Evolutionary conservation across 176 grass and related monocot genomes (phyloP).

Genomic region (Cenchrus purpureus): DNA sequence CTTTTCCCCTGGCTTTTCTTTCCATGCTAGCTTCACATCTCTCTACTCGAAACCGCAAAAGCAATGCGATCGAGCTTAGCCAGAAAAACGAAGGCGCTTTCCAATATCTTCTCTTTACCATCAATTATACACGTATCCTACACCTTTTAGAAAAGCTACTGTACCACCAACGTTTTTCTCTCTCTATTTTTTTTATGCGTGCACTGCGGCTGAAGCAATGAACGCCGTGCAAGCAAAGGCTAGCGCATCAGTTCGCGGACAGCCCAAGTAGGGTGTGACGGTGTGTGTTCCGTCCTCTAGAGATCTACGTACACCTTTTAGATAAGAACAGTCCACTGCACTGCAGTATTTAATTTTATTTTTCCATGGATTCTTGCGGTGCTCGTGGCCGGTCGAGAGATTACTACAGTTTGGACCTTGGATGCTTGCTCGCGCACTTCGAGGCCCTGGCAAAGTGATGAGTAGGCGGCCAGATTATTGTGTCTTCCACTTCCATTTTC

Average conservation of each 20-base stretch:
- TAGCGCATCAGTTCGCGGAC: neutral
- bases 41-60: neutral
- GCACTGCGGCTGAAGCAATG: neutral
- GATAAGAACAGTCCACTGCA: neutral
- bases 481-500: conserved; percentile 3
- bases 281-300: neutral
- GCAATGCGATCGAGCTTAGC: neutral
- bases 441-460: conserved; percentile 12
- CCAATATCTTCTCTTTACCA: neutral
- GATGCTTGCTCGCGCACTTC: neutral
- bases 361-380: neutral
- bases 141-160: neutral
- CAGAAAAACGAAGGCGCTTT: conserved; percentile 6
- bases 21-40: neutral
- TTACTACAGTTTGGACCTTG: conserved; percentile 18
- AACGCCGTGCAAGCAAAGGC: neutral
- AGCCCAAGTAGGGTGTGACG: neutral
- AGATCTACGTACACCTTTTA: conserved; percentile 20
- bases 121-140: neutral
- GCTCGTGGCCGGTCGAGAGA: neutral
- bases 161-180: neutral
- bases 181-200: neutral
- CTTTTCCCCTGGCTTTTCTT: neutral
- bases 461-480: conserved; percentile 1
- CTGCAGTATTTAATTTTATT: neutral